Evolutionary conservation across 805 yeast genomes (phyloP).

Genomic region (Wickerhamiella azyma): DNA sequence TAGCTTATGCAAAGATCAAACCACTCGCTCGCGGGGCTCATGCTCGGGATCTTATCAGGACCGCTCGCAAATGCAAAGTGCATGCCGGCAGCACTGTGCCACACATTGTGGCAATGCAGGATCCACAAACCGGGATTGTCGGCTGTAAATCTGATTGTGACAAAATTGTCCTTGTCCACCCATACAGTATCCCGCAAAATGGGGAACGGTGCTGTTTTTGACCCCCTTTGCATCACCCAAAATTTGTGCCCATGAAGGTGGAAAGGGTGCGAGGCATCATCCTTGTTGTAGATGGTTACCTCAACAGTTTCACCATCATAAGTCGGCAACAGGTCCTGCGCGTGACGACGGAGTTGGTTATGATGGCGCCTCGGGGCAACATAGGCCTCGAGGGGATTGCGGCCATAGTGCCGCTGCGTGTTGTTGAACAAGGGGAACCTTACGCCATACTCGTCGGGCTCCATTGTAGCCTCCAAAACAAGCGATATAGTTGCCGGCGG

Average conservation of each 20-base stretch:
- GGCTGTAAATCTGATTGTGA: conserved; percentile 58
- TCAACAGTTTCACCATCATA: conserved; percentile 33
- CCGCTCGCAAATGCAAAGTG: background rate
- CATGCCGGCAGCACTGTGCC: conserved; percentile 10
- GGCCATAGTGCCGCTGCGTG: conserved; percentile 15
- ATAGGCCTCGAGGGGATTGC: background rate
- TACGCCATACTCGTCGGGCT: conserved; percentile 4
- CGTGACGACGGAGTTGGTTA: too few species aligned
- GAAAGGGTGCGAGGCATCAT: conserved; percentile 85
- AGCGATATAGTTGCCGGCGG: background rate
- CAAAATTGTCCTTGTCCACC: conserved; percentile 53
- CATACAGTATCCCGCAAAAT: conserved; percentile 59
- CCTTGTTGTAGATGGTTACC: conserved; percentile 63
- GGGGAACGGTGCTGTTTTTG: conserved; percentile 23
- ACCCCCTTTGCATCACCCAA: conserved; percentile 48
- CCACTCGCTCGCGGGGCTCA: background rate
- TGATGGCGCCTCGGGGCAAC: too few species aligned
- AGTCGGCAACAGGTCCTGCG: too few species aligned
- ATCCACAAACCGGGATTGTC: conserved; percentile 91
- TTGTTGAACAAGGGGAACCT: background rate
- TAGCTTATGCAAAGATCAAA: background rate
- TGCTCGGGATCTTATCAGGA: background rate
- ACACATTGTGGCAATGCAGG: conserved; percentile 61
- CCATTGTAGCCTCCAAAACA: conserved; percentile 1
- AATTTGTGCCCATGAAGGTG: conserved; percentile 83